Percentiles rank a stretch among this genome's conserved stretches.
These are phyloP conservation scores for Sporothrix curviconia DNA, from an alignment of 2,329 filamentous ascomycete genomes.

Conservation along the genomic window DNA sequence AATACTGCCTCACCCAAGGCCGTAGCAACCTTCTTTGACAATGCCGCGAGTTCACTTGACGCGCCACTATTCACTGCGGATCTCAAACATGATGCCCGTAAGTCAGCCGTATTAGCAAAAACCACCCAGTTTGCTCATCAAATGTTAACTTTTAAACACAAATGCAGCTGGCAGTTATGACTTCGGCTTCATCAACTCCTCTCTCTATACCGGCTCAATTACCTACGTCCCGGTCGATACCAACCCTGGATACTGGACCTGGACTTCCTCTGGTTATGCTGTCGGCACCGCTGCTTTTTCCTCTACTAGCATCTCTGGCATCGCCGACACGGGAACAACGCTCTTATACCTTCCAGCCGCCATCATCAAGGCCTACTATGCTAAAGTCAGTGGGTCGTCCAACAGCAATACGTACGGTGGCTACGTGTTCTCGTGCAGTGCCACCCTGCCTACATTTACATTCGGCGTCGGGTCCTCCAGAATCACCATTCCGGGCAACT, in stretches of 20 bases:
- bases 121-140: too few relatives aligned
- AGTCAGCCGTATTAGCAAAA: background rate
- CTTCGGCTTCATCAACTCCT: constrained; percentile 50
- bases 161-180: constrained; percentile 34
- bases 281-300: constrained; percentile 42
- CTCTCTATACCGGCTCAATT: constrained; percentile 48
- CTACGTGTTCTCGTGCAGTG: constrained; percentile 32
- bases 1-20: constrained; percentile 25
- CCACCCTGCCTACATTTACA: constrained; percentile 29
- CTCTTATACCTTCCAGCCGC: constrained; percentile 32
- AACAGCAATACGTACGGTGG: constrained; percentile 30
- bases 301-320: constrained; percentile 26
- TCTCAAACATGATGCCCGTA: constrained; percentile 24
- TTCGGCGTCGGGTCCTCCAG: constrained; percentile 29
- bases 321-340: constrained; percentile 38
- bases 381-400: constrained; percentile 30
- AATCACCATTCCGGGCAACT: constrained; percentile 27
- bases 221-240: constrained; percentile 44
- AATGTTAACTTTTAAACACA: background rate
- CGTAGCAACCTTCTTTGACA: constrained; percentile 31
- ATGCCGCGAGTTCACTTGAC: constrained; percentile 26
- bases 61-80: constrained; percentile 50
- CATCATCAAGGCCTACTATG: constrained; percentile 36
- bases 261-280: constrained; percentile 43
- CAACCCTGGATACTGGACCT: constrained; percentile 50